phyloP scores from a whole-genome alignment of 2,329 filamentous ascomycete genomes.

The Colletotrichum cuscutae region DNA sequence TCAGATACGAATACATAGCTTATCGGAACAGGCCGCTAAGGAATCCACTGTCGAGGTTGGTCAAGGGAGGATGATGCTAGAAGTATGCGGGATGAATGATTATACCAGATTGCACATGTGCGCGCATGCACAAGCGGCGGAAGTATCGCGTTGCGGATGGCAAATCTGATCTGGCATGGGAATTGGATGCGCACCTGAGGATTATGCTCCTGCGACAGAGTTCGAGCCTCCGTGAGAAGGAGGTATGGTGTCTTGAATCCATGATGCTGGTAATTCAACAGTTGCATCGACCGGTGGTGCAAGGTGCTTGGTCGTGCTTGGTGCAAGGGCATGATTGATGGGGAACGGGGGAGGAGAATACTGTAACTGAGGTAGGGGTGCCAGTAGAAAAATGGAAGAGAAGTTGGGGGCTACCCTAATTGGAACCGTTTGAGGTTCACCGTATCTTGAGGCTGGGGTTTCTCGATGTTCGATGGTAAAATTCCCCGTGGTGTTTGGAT shows the following conservation, averaged over 20 bases:
- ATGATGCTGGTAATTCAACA: constrained; percentile 20
- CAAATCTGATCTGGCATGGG: constrained; percentile 21
- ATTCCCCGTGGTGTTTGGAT: neutral
- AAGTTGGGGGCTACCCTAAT: neutral
- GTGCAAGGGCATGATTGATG: constrained; percentile 1
- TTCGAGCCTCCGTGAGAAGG: neutral
- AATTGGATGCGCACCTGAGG: constrained; percentile 3
- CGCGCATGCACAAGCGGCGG: neutral
- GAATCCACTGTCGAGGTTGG: neutral
- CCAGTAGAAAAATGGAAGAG: neutral
- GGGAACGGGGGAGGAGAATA: neutral
- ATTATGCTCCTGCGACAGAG: constrained; percentile 2
- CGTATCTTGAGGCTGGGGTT: constrained; percentile 4
- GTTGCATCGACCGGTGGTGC: constrained; percentile 17
- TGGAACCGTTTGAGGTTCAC: neutral
- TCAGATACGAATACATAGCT: neutral
- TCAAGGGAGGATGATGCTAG: neutral
- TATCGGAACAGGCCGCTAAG: neutral
- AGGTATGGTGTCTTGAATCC: constrained; percentile 16
- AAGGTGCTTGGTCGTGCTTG: constrained; percentile 7
- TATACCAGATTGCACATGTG: neutral
- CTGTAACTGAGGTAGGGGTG: neutral
- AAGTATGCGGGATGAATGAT: neutral
- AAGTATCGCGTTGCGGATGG: constrained; percentile 9
- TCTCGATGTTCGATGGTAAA: neutral